A percentile compares a stretch with the other conserved stretches of the same genome.
phyloP scores from a whole-genome alignment of 495 filamentous ascomycete genomes.

The Penicillium cinerascens region DNA sequence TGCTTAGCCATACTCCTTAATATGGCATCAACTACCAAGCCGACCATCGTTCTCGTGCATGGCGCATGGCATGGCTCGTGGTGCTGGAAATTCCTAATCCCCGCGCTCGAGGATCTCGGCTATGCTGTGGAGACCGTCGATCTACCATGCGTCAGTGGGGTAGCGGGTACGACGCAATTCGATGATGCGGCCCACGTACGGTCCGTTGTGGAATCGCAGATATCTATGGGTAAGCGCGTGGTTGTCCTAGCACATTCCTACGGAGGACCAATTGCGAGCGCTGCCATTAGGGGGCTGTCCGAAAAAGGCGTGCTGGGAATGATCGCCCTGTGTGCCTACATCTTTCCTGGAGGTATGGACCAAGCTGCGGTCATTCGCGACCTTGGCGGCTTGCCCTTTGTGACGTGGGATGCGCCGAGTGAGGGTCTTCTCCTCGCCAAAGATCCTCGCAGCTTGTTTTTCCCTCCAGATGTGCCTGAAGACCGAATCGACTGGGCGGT shows the following conservation, averaged over 20 bases:
- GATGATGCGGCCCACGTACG: conserved; percentile 7
- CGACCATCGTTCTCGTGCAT: conserved; percentile 7
- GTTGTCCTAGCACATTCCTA: conserved; percentile 8
- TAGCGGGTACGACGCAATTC: conserved; percentile 3
- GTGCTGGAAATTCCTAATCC: conserved; percentile 7
- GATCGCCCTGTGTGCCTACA: conserved; percentile 5
- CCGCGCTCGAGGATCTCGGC: conserved; percentile 2
- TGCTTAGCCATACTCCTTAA: too few relatives aligned
- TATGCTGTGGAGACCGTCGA: conserved; percentile 2
- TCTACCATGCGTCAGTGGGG: conserved; percentile 5
- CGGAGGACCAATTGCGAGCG: conserved; percentile 5
- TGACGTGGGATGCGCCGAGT: conserved; percentile 4
- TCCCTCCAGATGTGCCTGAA: conserved; percentile 3
- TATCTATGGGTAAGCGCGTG: conserved; percentile 3
- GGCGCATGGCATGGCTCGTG: conserved; percentile 8
- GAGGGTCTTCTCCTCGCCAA: conserved; percentile 7
- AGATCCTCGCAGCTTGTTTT: conserved; percentile 7
- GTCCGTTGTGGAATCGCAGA: conserved; percentile 3
- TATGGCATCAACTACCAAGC: conserved; percentile 1
- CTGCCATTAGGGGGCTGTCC: conserved; percentile 1
- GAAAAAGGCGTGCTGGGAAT: conserved; percentile 3
- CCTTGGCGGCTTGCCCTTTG: conserved; percentile 2
- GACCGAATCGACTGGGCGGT: conserved; percentile 8
- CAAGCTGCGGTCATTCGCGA: conserved; percentile 10
- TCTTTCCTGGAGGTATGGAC: conserved; percentile 12